A percentile compares a stretch with the other conserved stretches of the same genome.
Evolutionary conservation across 805 yeast species (phyloP).

Genomic region (Yarrowia sp.): DNA sequence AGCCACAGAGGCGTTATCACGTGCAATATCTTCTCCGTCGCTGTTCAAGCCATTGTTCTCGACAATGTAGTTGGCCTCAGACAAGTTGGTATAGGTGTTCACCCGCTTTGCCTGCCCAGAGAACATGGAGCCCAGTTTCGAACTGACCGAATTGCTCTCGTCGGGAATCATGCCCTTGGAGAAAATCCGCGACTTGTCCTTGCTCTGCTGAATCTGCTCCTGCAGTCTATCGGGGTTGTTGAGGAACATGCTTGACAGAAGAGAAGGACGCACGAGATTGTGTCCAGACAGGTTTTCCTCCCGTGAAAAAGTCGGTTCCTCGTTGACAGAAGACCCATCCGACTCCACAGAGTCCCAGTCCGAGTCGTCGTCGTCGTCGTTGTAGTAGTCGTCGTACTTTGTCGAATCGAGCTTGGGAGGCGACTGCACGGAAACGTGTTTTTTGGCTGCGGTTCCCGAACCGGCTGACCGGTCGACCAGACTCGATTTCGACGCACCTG

Average conservation of each 20-base stretch:
- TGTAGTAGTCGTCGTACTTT: slow-evolving; percentile 43
- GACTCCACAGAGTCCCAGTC: slow-evolving; percentile 53
- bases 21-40: slow-evolving; percentile 33
- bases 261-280: slow-evolving; percentile 50
- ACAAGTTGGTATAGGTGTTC: slow-evolving; percentile 16
- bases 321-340: slow-evolving; percentile 48
- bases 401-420: slow-evolving; percentile 35
- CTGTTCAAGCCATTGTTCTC: slow-evolving; percentile 19
- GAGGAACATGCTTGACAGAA: slow-evolving; percentile 52
- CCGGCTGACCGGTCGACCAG: slow-evolving; percentile 1
- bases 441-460: background rate
- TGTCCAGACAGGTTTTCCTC: slow-evolving; percentile 46
- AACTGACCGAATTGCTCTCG: slow-evolving; percentile 22
- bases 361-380: slow-evolving; percentile 48
- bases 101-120: slow-evolving; percentile 37
- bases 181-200: slow-evolving; percentile 38
- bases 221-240: slow-evolving; percentile 46
- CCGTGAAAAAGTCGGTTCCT: slow-evolving; percentile 46
- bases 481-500: slow-evolving; percentile 5
- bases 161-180: slow-evolving; percentile 39
- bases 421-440: slow-evolving; percentile 19
- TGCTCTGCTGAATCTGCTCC: slow-evolving; percentile 42
- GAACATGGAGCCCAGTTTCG: slow-evolving; percentile 32
- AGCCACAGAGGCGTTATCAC: slow-evolving; percentile 30
- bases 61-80: slow-evolving; percentile 28